Evolutionary conservation across 2,329 filamentous ascomycete species (phyloP), one percentile per base, ranked within the genome.

Genomic region (Fusarium equiseti): DNA sequence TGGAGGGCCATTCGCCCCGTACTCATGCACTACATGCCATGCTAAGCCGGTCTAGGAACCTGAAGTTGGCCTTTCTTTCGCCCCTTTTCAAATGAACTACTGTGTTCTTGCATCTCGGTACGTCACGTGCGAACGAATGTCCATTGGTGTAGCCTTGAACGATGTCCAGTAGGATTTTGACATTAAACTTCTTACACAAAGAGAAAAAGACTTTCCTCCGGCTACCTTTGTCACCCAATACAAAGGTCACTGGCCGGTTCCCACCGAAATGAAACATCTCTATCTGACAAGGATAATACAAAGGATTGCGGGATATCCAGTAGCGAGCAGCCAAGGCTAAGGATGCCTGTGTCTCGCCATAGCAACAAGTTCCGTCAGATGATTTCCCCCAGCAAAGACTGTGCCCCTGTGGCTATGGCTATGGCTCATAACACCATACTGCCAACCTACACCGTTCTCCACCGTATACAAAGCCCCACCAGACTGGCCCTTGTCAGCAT

Each of bases 381-480:
- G 42, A 3, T 16, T 3, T 1, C 66, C 66, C 40, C 59, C 31
- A n/a, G 22, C 42, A 35, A 63, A 70, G 0, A 51, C 26, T 10
- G 31, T 26, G 31, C 27, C 53, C 15, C n/a, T 40, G 7, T 15
- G 11, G 0, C 3, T 13, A 3, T 24, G 5, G 5, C 8, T 12
- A 15, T 18, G 16, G 8, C 55, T 70, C 10, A 32, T 10, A 5
- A 58, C 26, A 1, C 44, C 67, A 16, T 71, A 68, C 3, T 49
- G 29, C 45, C 59, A 71, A 18, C 40, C 43, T 0, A 20, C 5
- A 5, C 52, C 67, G 2, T 53, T 24, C 3, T 59, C 45, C 16
- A 63, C 26, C 0, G 8, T 18, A 6, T 44, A 70, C 8, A 70
- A n/a, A 4, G 67, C 67, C 1, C 67, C 58, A n/a, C 67, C 67